Conservation (phyloP, 2,329 filamentous ascomycete species). For the Aureobasidium sp. region DNA sequence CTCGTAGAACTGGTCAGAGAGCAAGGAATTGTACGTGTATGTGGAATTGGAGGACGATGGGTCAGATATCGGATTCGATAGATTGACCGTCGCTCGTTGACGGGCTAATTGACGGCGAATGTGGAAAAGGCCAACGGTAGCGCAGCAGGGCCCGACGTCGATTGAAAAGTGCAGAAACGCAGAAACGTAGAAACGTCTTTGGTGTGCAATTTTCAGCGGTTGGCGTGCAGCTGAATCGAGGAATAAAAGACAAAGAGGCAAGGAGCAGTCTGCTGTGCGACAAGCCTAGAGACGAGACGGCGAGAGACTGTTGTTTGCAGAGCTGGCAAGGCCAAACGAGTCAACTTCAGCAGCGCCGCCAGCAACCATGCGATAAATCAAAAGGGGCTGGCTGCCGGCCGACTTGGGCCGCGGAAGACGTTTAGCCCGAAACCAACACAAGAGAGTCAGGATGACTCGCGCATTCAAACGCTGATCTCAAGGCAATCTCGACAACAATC, state of each 20-base stretch:
- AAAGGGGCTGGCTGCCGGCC: conserved; percentile 13
- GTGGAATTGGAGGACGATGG: neutral
- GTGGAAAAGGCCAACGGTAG: conserved; percentile 10
- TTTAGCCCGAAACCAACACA: conserved; percentile 4
- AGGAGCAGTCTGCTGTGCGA: conserved; percentile 11
- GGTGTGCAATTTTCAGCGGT: neutral
- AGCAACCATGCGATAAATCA: neutral
- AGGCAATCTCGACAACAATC: conserved; percentile 3
- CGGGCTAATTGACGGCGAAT: conserved; percentile 8
- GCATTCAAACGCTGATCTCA: conserved; percentile 5
- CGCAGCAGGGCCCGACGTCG: conserved; percentile 8
- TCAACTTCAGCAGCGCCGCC: conserved; percentile 5
- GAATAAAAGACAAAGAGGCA: neutral
- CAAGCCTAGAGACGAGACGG: neutral
- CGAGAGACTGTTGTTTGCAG: conserved; percentile 11
- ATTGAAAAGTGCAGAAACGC: conserved; percentile 5
- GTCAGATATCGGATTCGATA: conserved; percentile 13
- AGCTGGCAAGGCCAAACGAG: neutral
- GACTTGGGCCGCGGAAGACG: conserved; percentile 8
- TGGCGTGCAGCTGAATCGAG: neutral
- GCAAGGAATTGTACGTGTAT: neutral
- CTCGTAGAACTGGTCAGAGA: neutral
- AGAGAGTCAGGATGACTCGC: neutral
- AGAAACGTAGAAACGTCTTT: conserved; percentile 13
- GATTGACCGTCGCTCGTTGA: conserved; percentile 8